A percentile compares a stretch with the other conserved stretches of the same genome.
These are phyloP conservation scores for Saccharum spontaneum DNA, from an alignment of 176 grass and related monocot species.

Conservation along the genomic window DNA sequence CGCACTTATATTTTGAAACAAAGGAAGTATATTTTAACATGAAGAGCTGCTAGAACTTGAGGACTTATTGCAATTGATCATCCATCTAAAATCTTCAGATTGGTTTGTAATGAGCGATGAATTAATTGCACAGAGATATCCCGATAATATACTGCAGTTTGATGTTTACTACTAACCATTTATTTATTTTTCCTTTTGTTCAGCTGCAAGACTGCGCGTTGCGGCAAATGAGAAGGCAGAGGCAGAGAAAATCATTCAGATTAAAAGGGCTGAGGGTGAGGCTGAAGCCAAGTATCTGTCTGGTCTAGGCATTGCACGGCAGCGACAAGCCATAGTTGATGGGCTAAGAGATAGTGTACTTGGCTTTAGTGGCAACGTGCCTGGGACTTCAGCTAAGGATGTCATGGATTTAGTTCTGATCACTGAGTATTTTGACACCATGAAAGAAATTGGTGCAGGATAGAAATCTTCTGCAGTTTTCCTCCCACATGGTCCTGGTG, in stretches of 20 bases:
- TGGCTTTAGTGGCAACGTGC: constrained; percentile 45
- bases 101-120: neutral
- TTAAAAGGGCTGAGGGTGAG: constrained; percentile 53
- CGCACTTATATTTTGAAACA: neutral
- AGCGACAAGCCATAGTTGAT: constrained; percentile 51
- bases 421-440: constrained; percentile 43
- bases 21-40: neutral
- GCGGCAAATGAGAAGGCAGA: constrained; percentile 51
- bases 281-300: constrained; percentile 48
- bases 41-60: neutral
- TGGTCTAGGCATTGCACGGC: constrained; percentile 46
- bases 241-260: constrained; percentile 57
- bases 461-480: constrained; percentile 52
- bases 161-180: constrained; percentile 7
- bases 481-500: constrained; percentile 49
- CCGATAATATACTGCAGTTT: neutral
- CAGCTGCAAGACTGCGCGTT: constrained; percentile 48
- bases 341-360: constrained; percentile 44
- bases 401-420: constrained; percentile 46
- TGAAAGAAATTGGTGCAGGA: constrained; percentile 48
- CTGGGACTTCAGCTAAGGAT: constrained; percentile 52
- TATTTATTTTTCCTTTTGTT: neutral
- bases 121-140: neutral
- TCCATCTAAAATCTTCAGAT: neutral
- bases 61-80: neutral